Evolutionary conservation across 495 filamentous ascomycete species (phyloP), one percentile per base, ranked within the genome.

Genomic region (Pyrenula aspistea): DNA sequence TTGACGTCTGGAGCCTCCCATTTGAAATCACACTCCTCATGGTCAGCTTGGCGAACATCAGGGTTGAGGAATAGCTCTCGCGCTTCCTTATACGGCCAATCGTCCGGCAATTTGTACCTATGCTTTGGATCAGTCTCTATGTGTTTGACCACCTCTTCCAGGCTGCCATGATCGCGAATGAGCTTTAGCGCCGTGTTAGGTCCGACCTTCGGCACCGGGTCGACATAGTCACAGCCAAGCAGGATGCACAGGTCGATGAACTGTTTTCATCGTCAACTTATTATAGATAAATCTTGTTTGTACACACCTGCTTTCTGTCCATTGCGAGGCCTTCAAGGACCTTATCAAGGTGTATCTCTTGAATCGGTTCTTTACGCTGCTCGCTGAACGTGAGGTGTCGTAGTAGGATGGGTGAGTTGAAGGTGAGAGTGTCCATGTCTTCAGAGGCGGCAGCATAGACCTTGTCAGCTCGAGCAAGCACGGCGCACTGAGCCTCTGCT

Each of bases 371-470:
- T 74, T 97, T 97, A 57, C 90, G 79, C 72, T 95, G 91, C 73
- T 99, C 93, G 67, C 87, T 91, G 68, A 95, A 96, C 10, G 94
- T 99, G 51, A 99, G 79, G 66, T 99, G 90, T 22, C 94, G 79
- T 53, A 99, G 74, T 22, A 99, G 74, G 60, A 99, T 88, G 0
- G 93, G 93, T 12, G 90, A 77, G 58, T 96, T 82, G 67, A 97
- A 99, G 67, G 93, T 96, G 19, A 99, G 74, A 0, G 93, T 99
- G 65, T 99, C 93, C 93, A 99, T 99, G 73, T 99, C 93, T 74
- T 99, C 93, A 49, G 86, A 92, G 1, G 93, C 93, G 23, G 93
- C 93, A 15, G 91, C 93, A 61, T 93, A 99, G 25, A 98, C 93
- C 72, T 96, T 97, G 11, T 89, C 91, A 15, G 88, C 93, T 55